Base-by-base conservation (phyloP, 495 filamentous ascomycete genomes). In the Talaromyces borbonicus region DNA sequence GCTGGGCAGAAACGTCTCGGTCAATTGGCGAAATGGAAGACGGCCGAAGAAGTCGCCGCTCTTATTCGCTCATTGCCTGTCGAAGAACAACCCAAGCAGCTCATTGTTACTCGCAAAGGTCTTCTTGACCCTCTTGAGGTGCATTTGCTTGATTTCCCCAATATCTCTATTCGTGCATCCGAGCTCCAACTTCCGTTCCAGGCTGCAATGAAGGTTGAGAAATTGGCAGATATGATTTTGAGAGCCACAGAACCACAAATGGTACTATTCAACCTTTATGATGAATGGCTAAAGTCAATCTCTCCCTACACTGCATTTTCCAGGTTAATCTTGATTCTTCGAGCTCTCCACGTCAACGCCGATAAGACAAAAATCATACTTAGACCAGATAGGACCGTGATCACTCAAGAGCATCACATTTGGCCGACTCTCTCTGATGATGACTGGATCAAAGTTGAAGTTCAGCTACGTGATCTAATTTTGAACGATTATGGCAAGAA, bases 201-300 rank as follows among this genome's bases (percentile, higher is more conserved):
- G 62, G 93, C 93, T 36, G 93, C 93, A 3, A 99, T 99, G 93
- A 99, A 97, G 73, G 90, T 99, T 30, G 93, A 99, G 67, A 97
- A 96, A 62, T 74, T 99, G 23, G 93, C 90, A 47, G 93, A 99
- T 60, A 95, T 99, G 93, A 99, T 99, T 56, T 73, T 99, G 31
- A 84, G 89, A 43, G 93, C 93, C 9, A 97, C 93, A 0, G 93
- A 97, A 57, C 93, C 93, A 16, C 92, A 97, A 68, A 99, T 99
- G 93, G 93, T 99, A 44, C 78, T 99, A 4, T 96, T 96, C 78
- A 99, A 99, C 60, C 77, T 99, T 22, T 99, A 96, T 56, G 93
- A 99, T 56, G 93, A 99, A 61, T 99, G 93, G 93, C 69, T 96
- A 51, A 97, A 97, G 79, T 87, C 84, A 6, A 93, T 99, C 48